Conservation (phyloP, 202 grass and related monocot species). For the Cymbopogon flexuosus region DNA sequence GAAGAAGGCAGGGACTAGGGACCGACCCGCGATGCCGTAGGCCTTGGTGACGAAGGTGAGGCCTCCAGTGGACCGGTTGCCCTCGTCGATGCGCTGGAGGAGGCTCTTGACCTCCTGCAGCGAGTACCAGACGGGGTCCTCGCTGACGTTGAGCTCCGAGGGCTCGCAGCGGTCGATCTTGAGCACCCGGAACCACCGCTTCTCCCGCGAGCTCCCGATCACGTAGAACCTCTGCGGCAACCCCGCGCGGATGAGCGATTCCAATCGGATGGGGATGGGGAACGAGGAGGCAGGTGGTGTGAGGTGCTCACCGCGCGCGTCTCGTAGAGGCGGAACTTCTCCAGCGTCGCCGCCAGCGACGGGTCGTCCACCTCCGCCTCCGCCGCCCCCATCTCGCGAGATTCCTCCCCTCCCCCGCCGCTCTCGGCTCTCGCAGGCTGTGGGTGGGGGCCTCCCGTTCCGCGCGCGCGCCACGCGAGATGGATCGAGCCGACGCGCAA, state of each 20-base stretch:
- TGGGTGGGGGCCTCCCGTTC: too few species aligned
- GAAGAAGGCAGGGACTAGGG: background rate
- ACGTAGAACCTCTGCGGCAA: slow-evolving; percentile 74
- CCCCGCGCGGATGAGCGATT: background rate
- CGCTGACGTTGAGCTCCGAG: slow-evolving; percentile 78
- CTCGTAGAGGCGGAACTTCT: slow-evolving; percentile 93
- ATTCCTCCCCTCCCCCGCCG: too few species aligned
- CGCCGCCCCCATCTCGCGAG: background rate
- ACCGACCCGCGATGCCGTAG: slow-evolving; percentile 76
- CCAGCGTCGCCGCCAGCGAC: slow-evolving; percentile 42
- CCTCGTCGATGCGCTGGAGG: slow-evolving; percentile 80
- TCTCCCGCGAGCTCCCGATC: slow-evolving; percentile 81
- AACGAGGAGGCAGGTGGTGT: background rate
- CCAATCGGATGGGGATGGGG: background rate
- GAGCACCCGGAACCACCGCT: slow-evolving; percentile 85
- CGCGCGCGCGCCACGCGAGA: too few species aligned
- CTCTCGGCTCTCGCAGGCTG: too few species aligned
- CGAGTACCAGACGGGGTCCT: slow-evolving; percentile 87
- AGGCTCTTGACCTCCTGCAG: slow-evolving; percentile 82
- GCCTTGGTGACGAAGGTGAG: slow-evolving; percentile 78
- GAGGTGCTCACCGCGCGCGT: slow-evolving; percentile 61
- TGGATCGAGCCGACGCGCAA: too few species aligned
- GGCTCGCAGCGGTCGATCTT: slow-evolving; percentile 93
- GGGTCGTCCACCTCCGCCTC: slow-evolving; percentile 48
- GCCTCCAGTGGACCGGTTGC: slow-evolving; percentile 76